Evolutionary conservation across 371 early-diverging fungal genomes (phyloP).

Genomic region (Mucor indicus): DNA sequence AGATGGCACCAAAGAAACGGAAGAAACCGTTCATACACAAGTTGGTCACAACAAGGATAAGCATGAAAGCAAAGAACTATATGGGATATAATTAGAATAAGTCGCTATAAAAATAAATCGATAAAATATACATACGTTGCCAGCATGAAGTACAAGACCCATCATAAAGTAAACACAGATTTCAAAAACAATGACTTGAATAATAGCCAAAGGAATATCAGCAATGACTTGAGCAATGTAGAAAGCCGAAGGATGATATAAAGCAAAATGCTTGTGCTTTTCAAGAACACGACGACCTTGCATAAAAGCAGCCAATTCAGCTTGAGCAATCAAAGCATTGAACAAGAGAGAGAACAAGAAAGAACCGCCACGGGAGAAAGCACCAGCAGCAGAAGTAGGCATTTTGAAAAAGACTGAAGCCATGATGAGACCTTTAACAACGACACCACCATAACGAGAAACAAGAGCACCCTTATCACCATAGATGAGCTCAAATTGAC

Average conservation of each 20-base stretch:
- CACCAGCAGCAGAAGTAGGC: conserved; percentile 51
- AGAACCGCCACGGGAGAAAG: conserved; percentile 77
- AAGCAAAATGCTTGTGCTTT: conserved; percentile 67
- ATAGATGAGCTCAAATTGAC: conserved; percentile 59
- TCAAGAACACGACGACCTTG: conserved; percentile 64
- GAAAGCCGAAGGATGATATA: conserved; percentile 65
- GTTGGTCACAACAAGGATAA: conserved; percentile 46
- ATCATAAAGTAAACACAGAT: conserved; percentile 60
- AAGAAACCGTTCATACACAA: conserved; percentile 62
- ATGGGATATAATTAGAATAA: not conserved
- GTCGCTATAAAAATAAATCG: not conserved
- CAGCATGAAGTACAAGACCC: conserved; percentile 51
- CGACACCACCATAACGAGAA: conserved; percentile 58
- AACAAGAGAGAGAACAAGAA: conserved; percentile 60
- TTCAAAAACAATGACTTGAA: conserved; percentile 40
- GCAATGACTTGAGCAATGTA: conserved; percentile 58
- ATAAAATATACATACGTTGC: conserved; percentile 32
- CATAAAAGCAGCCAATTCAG: conserved; percentile 57
- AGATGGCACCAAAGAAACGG: conserved; percentile 56
- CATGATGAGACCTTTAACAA: conserved; percentile 67
- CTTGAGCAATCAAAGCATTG: conserved; percentile 57
- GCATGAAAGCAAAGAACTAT: conserved; percentile 53
- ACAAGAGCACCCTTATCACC: conserved; percentile 52
- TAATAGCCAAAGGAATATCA: conserved; percentile 41
- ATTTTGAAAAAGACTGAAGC: conserved; percentile 67